These are phyloP conservation scores for Amphichorda felina DNA, from an alignment of 2,329 filamentous ascomycete genomes.

Conservation along the genomic window DNA sequence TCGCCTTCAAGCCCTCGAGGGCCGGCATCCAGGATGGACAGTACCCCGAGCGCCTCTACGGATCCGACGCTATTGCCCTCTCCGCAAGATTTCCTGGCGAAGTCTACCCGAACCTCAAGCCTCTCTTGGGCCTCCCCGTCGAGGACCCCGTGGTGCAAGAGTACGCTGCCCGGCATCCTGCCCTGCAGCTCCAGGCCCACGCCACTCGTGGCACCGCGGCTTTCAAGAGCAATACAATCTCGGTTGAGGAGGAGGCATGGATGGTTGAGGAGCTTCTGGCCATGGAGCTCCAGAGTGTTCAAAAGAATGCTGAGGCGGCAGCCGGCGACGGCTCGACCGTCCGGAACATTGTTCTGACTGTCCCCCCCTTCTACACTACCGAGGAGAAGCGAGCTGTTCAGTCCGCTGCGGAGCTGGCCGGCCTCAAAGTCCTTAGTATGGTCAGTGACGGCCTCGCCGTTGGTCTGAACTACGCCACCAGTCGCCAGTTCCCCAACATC, in stretches of 20 bases:
- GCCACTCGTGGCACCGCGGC: slow-evolving; percentile 56
- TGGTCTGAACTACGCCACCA: slow-evolving; percentile 89
- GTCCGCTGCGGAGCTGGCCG: slow-evolving; percentile 76
- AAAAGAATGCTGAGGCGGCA: slow-evolving; percentile 73
- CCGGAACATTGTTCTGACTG: slow-evolving; percentile 75
- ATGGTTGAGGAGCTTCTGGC: slow-evolving; percentile 87
- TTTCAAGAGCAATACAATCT: slow-evolving; percentile 67
- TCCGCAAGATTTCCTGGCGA: slow-evolving; percentile 82
- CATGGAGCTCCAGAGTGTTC: slow-evolving; percentile 91
- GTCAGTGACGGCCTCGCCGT: slow-evolving; percentile 88
- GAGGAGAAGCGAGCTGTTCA: slow-evolving; percentile 84
- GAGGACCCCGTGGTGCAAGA: slow-evolving; percentile 50
- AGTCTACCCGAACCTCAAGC: slow-evolving; percentile 90
- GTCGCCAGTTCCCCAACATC: slow-evolving; percentile 75
- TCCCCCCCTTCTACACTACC: slow-evolving; percentile 80
- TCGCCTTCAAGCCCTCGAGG: slow-evolving; percentile 84
- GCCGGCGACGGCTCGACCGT: slow-evolving; percentile 66
- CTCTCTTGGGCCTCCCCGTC: slow-evolving; percentile 64
- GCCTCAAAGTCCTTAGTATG: slow-evolving; percentile 72
- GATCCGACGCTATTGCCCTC: slow-evolving; percentile 80
- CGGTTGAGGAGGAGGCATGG: slow-evolving; percentile 50
- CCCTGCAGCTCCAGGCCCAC: slow-evolving; percentile 54
- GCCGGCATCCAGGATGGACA: slow-evolving; percentile 39
- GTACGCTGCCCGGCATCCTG: slow-evolving; percentile 69
- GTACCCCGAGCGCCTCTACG: slow-evolving; percentile 85